Conservation (phyloP, 148 eudicot species). For the Fagopyrum homotropicum region DNA sequence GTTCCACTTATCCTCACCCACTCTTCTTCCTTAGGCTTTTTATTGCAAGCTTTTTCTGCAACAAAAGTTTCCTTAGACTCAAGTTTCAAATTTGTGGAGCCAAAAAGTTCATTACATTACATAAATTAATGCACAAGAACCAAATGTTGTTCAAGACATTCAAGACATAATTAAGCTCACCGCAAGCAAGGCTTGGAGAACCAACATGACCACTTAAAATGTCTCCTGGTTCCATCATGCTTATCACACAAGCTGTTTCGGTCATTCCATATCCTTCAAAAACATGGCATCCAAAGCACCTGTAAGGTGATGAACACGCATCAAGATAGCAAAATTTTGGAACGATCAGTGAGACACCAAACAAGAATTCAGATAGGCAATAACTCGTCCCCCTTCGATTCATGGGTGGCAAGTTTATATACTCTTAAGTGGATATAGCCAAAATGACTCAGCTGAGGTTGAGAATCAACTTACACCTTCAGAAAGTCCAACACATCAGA, state of each 20-base stretch:
- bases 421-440: neutral
- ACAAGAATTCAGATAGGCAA: neutral
- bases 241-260: slow-evolving; percentile 84
- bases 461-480: slow-evolving; percentile 58
- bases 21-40: neutral
- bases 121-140: neutral
- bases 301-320: slow-evolving; percentile 13
- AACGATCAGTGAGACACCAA: neutral
- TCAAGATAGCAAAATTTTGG: neutral
- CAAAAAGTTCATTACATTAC: neutral
- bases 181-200: slow-evolving; percentile 82
- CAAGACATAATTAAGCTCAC: slow-evolving; percentile 31
- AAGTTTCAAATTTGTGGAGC: neutral
- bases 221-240: slow-evolving; percentile 65
- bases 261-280: slow-evolving; percentile 97
- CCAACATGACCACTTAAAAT: slow-evolving; percentile 86
- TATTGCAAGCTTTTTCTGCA: neutral
- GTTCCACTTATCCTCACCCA: neutral
- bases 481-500: slow-evolving; percentile 86
- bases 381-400: too few species aligned
- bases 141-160: neutral
- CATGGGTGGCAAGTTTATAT: neutral
- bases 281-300: slow-evolving; percentile 88
- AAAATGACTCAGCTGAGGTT: neutral
- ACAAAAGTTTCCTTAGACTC: neutral